These are phyloP conservation scores for Mortierella sp. DNA, from an alignment of 371 early-diverging fungal species.

Conservation along the genomic window DNA sequence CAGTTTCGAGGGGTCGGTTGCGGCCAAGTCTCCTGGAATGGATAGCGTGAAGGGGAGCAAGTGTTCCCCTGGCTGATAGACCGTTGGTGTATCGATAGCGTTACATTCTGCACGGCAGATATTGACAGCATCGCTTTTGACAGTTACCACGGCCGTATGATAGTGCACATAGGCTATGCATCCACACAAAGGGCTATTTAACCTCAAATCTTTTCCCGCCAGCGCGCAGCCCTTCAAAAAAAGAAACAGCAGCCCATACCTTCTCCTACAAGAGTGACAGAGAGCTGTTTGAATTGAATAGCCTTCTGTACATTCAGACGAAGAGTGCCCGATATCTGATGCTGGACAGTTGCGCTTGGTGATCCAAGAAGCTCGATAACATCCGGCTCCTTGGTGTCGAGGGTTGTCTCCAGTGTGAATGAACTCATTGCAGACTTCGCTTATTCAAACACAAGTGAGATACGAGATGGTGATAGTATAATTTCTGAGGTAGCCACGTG, in stretches of 20 bases:
- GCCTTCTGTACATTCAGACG: slow-evolving; percentile 27
- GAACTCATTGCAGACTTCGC: slow-evolving; percentile 6
- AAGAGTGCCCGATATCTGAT: slow-evolving; percentile 31
- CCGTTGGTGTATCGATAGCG: slow-evolving; percentile 12
- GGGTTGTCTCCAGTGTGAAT: slow-evolving; percentile 20
- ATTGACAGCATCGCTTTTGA: slow-evolving; percentile 14
- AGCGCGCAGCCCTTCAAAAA: too few species aligned
- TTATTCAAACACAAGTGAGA: too few species aligned
- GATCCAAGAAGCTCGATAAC: slow-evolving; percentile 39
- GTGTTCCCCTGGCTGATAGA: slow-evolving; percentile 32
- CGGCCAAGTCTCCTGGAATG: slow-evolving; percentile 36
- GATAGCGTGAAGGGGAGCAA: slow-evolving; percentile 21
- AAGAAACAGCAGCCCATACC: too few species aligned
- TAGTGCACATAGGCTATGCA: slow-evolving; percentile 2
- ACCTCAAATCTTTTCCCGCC: background rate
- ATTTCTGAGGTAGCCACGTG: too few species aligned
- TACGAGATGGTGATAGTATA: too few species aligned
- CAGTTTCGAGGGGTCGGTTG: slow-evolving; percentile 19
- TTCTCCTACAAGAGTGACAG: slow-evolving; percentile 29
- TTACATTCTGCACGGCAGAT: slow-evolving; percentile 14
- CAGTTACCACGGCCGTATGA: background rate
- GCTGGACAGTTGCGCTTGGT: slow-evolving; percentile 17
- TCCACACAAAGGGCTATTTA: background rate
- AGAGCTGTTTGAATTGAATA: slow-evolving; percentile 32
- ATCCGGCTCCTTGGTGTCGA: slow-evolving; percentile 35